phyloP scores from a whole-genome alignment of 1,284 basidiomycete species.

The Trichosporon inkin region DNA sequence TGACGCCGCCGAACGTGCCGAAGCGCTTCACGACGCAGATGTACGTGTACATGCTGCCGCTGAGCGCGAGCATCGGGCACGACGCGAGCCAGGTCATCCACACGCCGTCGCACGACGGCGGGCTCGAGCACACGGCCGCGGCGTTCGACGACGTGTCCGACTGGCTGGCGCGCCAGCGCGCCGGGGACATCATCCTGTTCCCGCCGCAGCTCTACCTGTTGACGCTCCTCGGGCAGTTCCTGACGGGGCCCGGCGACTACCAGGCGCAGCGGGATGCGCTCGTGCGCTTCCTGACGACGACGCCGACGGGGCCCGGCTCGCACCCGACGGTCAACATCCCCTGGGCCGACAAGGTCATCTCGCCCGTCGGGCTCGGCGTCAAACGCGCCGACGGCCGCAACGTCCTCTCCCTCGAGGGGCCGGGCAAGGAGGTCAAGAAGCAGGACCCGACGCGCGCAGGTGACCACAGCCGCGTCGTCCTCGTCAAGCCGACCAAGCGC shows the following conservation, averaged over 20 bases:
- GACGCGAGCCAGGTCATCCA: conserved; percentile 7
- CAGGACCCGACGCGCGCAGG: conserved; percentile 9
- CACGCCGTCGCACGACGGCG: conserved; percentile 21
- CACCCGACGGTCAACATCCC: conserved; percentile 4
- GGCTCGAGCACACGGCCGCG: conserved; percentile 22
- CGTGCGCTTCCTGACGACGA: conserved; percentile 7
- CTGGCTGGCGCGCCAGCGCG: conserved; percentile 8
- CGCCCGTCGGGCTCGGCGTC: conserved; percentile 8
- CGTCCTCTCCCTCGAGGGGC: conserved; percentile 11
- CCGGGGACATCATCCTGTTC: conserved; percentile 20
- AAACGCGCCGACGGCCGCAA: conserved; percentile 13
- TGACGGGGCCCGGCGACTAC: conserved; percentile 12
- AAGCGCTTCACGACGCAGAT: conserved; percentile 25
- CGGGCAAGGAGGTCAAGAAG: conserved; percentile 16
- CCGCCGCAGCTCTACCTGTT: conserved; percentile 23
- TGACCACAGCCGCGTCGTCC: conserved; percentile 21
- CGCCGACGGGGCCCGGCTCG: not conserved
- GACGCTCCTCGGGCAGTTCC: conserved; percentile 9
- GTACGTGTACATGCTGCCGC: conserved; percentile 25
- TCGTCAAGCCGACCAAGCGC: not conserved
- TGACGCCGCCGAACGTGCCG: conserved; percentile 19
- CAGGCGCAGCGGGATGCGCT: conserved; percentile 11
- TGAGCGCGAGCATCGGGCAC: not conserved
- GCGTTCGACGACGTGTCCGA: conserved; percentile 12
- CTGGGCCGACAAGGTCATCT: conserved; percentile 22